phyloP scores from a whole-genome alignment of 495 filamentous ascomycete genomes.

The Chaetomium cochliodes region DNA sequence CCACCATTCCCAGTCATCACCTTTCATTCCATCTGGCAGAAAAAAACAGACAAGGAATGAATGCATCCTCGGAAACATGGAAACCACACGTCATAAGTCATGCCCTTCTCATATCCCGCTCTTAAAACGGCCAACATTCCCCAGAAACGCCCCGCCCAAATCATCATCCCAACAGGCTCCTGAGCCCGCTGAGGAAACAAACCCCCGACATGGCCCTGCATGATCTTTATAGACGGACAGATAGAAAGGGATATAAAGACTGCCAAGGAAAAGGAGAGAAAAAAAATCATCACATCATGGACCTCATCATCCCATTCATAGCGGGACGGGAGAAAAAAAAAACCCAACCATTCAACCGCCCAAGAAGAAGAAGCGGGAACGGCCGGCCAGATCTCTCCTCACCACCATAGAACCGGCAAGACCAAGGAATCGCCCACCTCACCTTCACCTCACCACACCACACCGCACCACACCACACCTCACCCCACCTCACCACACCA shows the following conservation, averaged over 20 bases:
- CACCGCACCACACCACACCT: background rate
- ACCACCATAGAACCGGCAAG: too few species aligned
- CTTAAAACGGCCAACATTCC: background rate
- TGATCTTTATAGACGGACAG: slow-evolving; percentile 10
- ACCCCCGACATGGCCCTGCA: slow-evolving; percentile 17
- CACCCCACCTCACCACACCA: background rate
- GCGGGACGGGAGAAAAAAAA: background rate
- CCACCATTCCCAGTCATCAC: background rate
- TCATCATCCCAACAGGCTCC: slow-evolving; percentile 1
- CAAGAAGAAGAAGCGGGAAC: too few species aligned
- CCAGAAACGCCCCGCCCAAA: background rate
- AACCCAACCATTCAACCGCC: background rate
- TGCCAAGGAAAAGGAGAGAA: slow-evolving; percentile 27
- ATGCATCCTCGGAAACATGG: background rate
- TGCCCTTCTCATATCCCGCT: background rate
- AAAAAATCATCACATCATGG: slow-evolving; percentile 6
- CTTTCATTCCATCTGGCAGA: background rate
- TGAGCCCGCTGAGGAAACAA: background rate
- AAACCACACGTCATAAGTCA: background rate
- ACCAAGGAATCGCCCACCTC: background rate
- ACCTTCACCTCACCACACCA: background rate
- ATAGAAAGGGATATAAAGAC: slow-evolving; percentile 8
- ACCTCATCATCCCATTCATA: background rate
- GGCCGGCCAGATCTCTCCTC: too few species aligned
- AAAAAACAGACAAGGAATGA: background rate